phyloP scores from a whole-genome alignment of 2,329 filamentous ascomycete genomes.

The Pseudocercospora vitis region DNA sequence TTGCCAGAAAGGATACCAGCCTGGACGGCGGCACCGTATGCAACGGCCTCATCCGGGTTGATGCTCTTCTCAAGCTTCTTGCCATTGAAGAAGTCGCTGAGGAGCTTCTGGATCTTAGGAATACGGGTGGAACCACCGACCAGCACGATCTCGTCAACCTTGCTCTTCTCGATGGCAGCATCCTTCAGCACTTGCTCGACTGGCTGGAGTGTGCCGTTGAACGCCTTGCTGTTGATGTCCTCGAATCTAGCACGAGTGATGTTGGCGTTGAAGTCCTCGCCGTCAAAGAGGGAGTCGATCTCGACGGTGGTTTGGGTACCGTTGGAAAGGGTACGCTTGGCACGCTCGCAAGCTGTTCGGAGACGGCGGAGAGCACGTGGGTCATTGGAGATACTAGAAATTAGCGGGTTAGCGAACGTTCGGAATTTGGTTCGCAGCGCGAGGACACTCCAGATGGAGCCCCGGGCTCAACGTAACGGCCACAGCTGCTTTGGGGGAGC shows the following conservation, averaged over 20 bases:
- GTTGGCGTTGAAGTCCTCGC: constrained; percentile 94
- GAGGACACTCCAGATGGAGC: not conserved
- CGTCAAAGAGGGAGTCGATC: constrained; percentile 97
- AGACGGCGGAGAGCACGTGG: constrained; percentile 92
- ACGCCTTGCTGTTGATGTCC: constrained; percentile 94
- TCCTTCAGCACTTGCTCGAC: constrained; percentile 98
- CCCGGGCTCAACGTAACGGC: too few relatives aligned
- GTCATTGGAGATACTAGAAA: constrained; percentile 68
- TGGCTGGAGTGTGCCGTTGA: constrained; percentile 88
- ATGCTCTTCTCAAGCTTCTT: constrained; percentile 99
- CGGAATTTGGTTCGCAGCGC: not conserved
- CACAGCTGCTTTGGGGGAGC: too few relatives aligned
- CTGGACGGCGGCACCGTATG: constrained; percentile 97
- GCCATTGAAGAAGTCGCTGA: constrained; percentile 98
- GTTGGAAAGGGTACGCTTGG: constrained; percentile 97
- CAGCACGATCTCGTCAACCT: constrained; percentile 97
- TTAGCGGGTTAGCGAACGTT: too few relatives aligned
- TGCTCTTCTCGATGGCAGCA: constrained; percentile 79
- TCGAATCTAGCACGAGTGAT: constrained; percentile 99
- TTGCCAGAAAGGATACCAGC: constrained; percentile 98
- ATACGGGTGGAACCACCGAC: constrained; percentile 99
- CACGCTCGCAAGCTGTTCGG: constrained; percentile 97
- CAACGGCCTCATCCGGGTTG: constrained; percentile 99
- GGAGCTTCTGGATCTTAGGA: constrained; percentile 96
- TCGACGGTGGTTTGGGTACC: constrained; percentile 97